Base-by-base conservation (phyloP, 108 stramenopile genomes). In the Parietichytrium sp. region DNA sequence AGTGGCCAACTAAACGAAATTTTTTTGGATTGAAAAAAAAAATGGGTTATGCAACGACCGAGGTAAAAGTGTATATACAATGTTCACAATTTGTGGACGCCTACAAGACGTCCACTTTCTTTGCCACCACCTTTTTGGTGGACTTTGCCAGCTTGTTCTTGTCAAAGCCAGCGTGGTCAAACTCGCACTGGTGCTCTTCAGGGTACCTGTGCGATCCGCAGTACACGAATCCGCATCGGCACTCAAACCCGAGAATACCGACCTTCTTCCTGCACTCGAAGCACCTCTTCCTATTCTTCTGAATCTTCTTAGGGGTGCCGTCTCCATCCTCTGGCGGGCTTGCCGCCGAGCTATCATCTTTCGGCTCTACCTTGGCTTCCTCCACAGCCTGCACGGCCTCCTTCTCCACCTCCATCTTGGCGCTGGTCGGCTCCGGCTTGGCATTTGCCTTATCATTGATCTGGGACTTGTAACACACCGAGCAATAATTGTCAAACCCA, bases 191-290 rank as follows among this genome's bases (percentile, higher is more conserved):
- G 45, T 81, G 81, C 45, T 55, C 47, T 26, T 54, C 54, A 29
- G 81, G 49, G 47, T 81, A 81, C 23, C 81, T 36, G 31, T 81
- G 81, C 55, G 48, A 42, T 45, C 81, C 55, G 54, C 81, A 81
- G 54, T 61, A 81, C 15, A 81, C 42, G n/a, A 29, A 47, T 13
- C 54, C 55, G 38, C 81, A 81, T 16, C 81, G 51, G 42, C 81
- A 81, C 48, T 81, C 81, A 47, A 81, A 61, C 15, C 81, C 81
- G 33, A 55, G 55, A 20, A 81, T n/a, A n/a, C 81, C 81, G n/a
- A 81, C 48, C 45, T 81, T 81, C 30, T 81, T 81, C 7, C 42
- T 48, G 54, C 81, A 81, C 12, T 42, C n/a, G 20, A 20, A 55
- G 45, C 81, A 81, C 3, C 81, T 36, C 47, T 81, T 81, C 4